Evolutionary conservation across 192 early-diverging fungal genomes (phyloP).

Genomic region (Coemansia sp.): DNA sequence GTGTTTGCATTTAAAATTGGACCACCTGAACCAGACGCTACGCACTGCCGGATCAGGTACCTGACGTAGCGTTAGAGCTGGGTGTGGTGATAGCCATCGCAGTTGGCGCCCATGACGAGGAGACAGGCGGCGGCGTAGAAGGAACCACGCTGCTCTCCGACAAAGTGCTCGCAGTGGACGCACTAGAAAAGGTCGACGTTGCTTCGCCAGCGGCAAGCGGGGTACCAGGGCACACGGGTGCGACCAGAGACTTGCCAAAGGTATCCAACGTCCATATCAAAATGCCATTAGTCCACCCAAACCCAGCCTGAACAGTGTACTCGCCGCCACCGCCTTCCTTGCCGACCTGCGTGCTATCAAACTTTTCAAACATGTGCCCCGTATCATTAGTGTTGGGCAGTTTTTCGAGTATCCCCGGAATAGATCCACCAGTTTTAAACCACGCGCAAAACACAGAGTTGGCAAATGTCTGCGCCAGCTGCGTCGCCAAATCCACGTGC

Average conservation of each 20-base stretch:
- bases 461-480: conserved; percentile 56
- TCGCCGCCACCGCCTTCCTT: conserved; percentile 65
- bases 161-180: background rate
- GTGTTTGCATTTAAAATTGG: background rate
- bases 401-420: conserved; percentile 52
- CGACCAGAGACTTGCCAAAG: conserved; percentile 33
- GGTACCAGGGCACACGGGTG: conserved; percentile 26
- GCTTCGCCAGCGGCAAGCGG: background rate
- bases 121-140: background rate
- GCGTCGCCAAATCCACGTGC: conserved; percentile 14
- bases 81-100: background rate
- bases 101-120: background rate
- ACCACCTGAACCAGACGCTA: background rate
- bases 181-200: background rate
- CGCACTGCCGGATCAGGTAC: background rate
- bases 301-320: conserved; percentile 67
- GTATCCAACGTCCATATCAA: conserved; percentile 59
- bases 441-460: conserved; percentile 65
- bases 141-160: background rate
- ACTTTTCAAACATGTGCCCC: conserved; percentile 80
- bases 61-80: background rate
- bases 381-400: conserved; percentile 43
- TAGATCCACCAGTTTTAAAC: conserved; percentile 64
- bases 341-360: conserved; percentile 54
- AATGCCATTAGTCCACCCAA: conserved; percentile 80